Conservation (phyloP, 805 yeast species). For the Yamadazyma olivae region DNA sequence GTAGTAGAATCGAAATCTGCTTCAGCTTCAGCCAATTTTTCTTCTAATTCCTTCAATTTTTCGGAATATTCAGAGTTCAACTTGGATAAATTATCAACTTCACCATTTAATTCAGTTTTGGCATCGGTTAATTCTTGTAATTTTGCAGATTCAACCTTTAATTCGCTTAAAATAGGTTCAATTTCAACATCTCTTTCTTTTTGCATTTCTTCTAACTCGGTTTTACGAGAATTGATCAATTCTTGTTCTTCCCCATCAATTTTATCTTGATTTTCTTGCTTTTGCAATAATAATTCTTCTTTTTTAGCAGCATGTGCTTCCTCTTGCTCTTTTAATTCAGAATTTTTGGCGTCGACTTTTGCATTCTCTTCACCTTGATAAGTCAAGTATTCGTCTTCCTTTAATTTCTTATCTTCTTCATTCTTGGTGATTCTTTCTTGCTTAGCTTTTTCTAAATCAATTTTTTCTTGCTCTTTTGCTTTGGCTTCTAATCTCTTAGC, state of each 20-base stretch:
- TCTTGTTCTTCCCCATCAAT: constrained; percentile 43
- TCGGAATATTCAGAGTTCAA: constrained; percentile 43
- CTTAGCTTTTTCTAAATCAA: constrained; percentile 34
- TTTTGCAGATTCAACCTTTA: constrained; percentile 46
- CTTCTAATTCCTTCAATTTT: constrained; percentile 42
- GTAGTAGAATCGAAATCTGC: constrained; percentile 31
- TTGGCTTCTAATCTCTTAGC: constrained; percentile 25
- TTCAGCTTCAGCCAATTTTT: constrained; percentile 42
- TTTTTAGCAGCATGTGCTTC: constrained; percentile 37
- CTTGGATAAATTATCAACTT: constrained; percentile 42
- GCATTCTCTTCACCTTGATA: constrained; percentile 27
- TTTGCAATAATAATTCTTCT: constrained; percentile 42
- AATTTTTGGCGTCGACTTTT: constrained; percentile 25
- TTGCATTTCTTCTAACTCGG: constrained; percentile 47
- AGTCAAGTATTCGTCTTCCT: constrained; percentile 24
- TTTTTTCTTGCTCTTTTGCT: constrained; percentile 31
- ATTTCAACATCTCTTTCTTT: constrained; percentile 51
- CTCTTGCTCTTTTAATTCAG: constrained; percentile 34
- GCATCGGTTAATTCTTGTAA: constrained; percentile 49
- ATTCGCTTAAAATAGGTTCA: constrained; percentile 53
- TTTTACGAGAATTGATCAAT: constrained; percentile 42
- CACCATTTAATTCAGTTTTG: constrained; percentile 44
- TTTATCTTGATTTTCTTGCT: constrained; percentile 44
- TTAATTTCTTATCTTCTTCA: constrained; percentile 28
- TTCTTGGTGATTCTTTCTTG: constrained; percentile 28